Conservation (phyloP, 2,329 filamentous ascomycete genomes). For the Orbilia javanica region DNA sequence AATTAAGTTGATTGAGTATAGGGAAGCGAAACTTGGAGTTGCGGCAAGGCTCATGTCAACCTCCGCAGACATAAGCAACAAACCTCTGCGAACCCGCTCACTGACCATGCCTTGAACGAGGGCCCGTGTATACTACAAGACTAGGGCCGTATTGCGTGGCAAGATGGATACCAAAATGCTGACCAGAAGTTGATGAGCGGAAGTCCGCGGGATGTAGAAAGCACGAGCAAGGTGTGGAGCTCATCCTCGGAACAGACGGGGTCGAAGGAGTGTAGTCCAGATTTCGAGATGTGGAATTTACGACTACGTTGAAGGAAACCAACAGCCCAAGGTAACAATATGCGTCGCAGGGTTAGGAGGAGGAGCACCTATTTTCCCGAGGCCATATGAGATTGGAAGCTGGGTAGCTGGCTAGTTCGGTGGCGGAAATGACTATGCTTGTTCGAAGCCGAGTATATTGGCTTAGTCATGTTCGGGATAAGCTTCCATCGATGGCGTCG, state of each 20-base stretch:
- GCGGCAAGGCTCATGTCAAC: background rate
- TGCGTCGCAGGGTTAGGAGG: background rate
- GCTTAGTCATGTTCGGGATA: constrained; percentile 12
- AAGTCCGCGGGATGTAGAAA: constrained; percentile 18
- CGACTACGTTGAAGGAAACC: background rate
- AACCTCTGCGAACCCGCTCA: background rate
- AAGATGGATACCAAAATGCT: constrained; percentile 18
- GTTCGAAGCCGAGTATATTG: background rate
- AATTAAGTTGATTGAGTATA: background rate
- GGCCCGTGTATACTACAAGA: too few species aligned
- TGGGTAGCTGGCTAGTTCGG: background rate
- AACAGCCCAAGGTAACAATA: background rate
- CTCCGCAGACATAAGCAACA: constrained; percentile 2
- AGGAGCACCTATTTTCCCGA: constrained; percentile 1
- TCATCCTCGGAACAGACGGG: constrained; percentile 13
- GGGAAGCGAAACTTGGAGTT: background rate
- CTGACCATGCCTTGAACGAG: constrained; percentile 1
- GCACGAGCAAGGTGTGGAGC: constrained; percentile 1
- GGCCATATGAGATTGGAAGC: background rate
- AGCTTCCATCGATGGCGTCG: background rate
- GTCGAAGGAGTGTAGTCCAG: constrained; percentile 1
- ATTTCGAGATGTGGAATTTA: background rate
- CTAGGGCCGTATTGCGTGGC: constrained; percentile 6
- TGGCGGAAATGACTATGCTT: background rate
- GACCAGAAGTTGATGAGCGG: constrained; percentile 25